A percentile compares a stretch with the other conserved stretches of the same genome.
These are phyloP conservation scores for Vaccinium darrowii DNA, from an alignment of 148 eudicot genomes.

Conservation along the genomic window DNA sequence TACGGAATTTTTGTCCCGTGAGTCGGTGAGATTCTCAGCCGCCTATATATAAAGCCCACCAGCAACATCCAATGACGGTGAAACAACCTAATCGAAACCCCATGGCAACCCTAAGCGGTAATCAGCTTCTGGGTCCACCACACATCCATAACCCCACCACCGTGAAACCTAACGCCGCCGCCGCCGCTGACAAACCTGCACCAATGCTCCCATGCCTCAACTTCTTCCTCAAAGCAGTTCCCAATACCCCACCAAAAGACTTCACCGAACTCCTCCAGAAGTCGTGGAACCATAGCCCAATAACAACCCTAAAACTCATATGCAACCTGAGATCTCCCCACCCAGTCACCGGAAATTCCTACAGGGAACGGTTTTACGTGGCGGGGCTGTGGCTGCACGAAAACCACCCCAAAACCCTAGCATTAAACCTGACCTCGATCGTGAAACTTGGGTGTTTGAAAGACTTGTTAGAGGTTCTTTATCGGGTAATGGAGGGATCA, in stretches of 20 bases:
- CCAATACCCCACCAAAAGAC: not conserved
- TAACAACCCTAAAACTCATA: conserved; percentile 20
- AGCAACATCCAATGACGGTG: too few relatives aligned
- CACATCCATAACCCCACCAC: not conserved
- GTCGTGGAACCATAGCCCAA: conserved; percentile 12
- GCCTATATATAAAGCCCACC: not conserved
- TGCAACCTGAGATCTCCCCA: conserved; percentile 21
- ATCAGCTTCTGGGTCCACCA: not conserved
- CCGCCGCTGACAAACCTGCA: not conserved
- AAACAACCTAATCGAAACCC: not conserved
- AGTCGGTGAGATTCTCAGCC: not conserved
- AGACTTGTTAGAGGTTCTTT: conserved; percentile 20
- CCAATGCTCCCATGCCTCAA: conserved; percentile 19
- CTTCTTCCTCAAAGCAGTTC: conserved; percentile 23
- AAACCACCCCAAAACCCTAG: conserved; percentile 27
- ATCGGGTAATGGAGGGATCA: conserved; percentile 16
- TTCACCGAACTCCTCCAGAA: not conserved
- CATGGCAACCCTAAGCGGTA: not conserved
- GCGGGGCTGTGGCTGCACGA: conserved; percentile 22
- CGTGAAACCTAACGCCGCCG: not conserved
- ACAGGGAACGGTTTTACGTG: conserved; percentile 17
- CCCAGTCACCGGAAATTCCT: conserved; percentile 18
- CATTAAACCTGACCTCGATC: not conserved
- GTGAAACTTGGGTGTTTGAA: conserved; percentile 18
- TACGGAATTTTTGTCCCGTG: too few relatives aligned